Evolutionary conservation across 306 rosid genomes (phyloP).

Genomic region (Ormosia semicastrata): DNA sequence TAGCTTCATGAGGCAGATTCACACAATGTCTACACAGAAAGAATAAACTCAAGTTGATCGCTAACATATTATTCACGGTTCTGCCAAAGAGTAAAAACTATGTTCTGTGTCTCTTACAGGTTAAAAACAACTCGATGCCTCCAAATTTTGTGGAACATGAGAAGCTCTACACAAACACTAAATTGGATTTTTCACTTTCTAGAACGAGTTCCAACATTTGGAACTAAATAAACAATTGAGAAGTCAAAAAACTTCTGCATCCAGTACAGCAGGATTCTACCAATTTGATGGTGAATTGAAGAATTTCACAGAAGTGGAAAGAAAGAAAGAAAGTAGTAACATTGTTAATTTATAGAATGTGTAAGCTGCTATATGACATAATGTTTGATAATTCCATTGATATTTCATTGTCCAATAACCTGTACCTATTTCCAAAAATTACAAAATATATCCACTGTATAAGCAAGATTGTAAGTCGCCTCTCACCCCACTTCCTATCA

Average conservation of each 20-base stretch:
- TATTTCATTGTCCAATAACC: no score
- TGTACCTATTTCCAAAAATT: no score
- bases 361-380: constrained; percentile 1
- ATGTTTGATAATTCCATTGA: no score
- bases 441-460: no score
- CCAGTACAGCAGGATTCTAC: background rate
- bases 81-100: background rate
- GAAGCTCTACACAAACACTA: background rate
- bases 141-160: background rate
- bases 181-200: background rate
- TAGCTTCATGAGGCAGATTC: background rate
- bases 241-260: background rate
- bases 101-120: background rate
- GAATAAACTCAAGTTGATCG: background rate
- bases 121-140: background rate
- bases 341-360: background rate
- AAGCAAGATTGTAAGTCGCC: no score
- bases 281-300: background rate
- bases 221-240: background rate
- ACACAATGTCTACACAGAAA: background rate
- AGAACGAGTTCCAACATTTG: background rate
- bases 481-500: no score
- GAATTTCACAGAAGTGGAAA: background rate
- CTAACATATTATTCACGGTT: background rate
- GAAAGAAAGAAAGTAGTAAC: background rate